Percentiles rank a stretch among this genome's conserved stretches.
phyloP scores from a whole-genome alignment of 2,329 filamentous ascomycete genomes.

The Sclerotinia sclerotiorum region DNA sequence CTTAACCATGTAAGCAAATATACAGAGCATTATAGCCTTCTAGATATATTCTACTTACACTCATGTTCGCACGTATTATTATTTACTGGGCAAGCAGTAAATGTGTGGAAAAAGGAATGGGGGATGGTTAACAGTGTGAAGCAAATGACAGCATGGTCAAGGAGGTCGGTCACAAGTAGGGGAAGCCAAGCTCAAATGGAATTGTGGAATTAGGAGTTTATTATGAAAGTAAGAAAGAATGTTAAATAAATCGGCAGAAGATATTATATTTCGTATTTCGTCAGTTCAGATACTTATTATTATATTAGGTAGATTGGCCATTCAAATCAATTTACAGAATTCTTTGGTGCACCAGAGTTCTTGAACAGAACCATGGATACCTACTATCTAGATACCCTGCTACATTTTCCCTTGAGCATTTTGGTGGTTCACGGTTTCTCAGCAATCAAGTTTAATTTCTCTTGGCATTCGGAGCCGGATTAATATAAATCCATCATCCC shows the following conservation, averaged over 20 bases:
- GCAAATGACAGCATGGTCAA: constrained; percentile 23
- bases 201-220: constrained; percentile 5
- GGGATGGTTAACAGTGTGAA: constrained; percentile 17
- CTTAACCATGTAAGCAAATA: constrained; percentile 27
- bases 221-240: neutral
- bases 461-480: neutral
- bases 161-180: constrained; percentile 14
- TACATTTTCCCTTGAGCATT: too few species aligned
- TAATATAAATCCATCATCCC: neutral
- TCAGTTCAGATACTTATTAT: neutral
- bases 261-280: neutral
- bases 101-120: neutral
- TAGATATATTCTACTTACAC: constrained; percentile 28
- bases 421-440: neutral
- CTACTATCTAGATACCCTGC: neutral
- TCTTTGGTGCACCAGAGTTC: neutral
- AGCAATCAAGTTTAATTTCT: neutral
- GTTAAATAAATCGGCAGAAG: neutral
- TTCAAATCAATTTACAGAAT: neutral
- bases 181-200: constrained; percentile 6
- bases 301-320: neutral
- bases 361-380: neutral
- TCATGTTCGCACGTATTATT: constrained; percentile 35
- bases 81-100: constrained; percentile 4
- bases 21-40: neutral